Base-by-base conservation (phyloP, 192 early-diverging fungal genomes). In the Jimgerdemannia flammicorona region DNA sequence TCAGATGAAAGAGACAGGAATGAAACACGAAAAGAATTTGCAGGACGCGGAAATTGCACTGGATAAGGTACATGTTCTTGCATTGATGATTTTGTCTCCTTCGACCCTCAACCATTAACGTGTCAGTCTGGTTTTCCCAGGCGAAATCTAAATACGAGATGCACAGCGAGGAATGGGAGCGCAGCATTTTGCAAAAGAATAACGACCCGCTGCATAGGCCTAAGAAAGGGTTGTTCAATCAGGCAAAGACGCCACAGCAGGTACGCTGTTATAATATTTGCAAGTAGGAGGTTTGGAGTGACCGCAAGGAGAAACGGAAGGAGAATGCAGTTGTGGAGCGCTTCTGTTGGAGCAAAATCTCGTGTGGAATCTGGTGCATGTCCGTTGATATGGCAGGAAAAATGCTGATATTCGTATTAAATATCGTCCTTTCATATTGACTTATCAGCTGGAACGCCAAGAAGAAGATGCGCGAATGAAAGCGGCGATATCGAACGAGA, bases 381-480 rank as follows among this genome's bases (percentile, higher is more conserved):
- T 29, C 29, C 29, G 29, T 29, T 29, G 29, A 1, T 29, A 29
- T 29, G 29, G 29, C n/a, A n/a, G n/a, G n/a, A n/a, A n/a, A n/a
- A n/a, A n/a, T n/a, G n/a, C 29, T 1, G 29, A 29, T 29, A 29
- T 29, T 29, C 29, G 29, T 29, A 29, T 29, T 29, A 29, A 29
- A 29, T 29, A 1, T 0, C 1, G 0, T 29, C 29, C 29, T 29
- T 29, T 29, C 29, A 29, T 29, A 29, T 17, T 73, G 43, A 40
- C 72, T 67, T 59, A 64, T 19, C 80, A 93, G 90, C 85, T 95
- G 29, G 87, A 92, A 59, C 90, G 89, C 66, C 78, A 88, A 64
- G 96, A 97, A 78, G 93, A 98, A 73, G 98, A 97, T 64, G 95
- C 98, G 3, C 86, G 91, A 42, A 80, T 86, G 43, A 96, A 96